These are phyloP conservation scores for Plasmodium cynomolgi DNA, from an alignment of 169 alveolate species.

Conservation along the genomic window DNA sequence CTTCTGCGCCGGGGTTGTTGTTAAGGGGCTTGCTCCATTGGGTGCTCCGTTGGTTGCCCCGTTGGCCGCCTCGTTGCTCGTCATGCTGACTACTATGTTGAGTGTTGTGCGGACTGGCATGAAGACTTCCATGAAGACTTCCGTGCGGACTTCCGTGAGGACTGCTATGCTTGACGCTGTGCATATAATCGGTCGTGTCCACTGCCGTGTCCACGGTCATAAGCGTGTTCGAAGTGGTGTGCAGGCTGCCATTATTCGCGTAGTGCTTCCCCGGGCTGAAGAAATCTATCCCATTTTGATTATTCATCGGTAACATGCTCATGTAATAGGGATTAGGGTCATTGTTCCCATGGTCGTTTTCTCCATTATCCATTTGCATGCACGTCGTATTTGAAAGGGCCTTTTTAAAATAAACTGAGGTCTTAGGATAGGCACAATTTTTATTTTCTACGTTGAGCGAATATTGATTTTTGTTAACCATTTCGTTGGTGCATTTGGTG, in stretches of 20 bases:
- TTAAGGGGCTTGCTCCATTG: neutral
- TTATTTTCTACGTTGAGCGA: constrained; percentile 6
- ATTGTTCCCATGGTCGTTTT: neutral
- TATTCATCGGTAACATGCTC: neutral
- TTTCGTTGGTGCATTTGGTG: neutral
- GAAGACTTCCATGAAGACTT: neutral
- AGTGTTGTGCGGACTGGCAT: neutral
- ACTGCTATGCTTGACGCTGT: neutral
- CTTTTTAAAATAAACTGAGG: neutral
- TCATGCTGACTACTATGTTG: neutral
- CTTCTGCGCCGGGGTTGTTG: neutral
- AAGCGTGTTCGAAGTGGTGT: constrained; percentile 5
- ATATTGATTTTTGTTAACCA: neutral
- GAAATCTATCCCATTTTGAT: constrained; percentile 1
- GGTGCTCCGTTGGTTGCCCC: neutral
- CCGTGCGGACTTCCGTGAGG: neutral
- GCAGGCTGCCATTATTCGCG: neutral
- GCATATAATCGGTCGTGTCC: neutral
- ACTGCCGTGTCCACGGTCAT: constrained; percentile 13
- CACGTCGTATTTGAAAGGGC: neutral
- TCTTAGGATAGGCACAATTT: neutral
- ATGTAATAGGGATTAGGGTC: neutral
- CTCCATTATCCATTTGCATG: neutral
- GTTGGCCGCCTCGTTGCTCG: neutral
- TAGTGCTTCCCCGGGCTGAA: neutral